A percentile compares a stretch with the other conserved stretches of the same genome.
phyloP scores from a whole-genome alignment of 108 stramenopile species.

The Skeletonema grethae region DNA sequence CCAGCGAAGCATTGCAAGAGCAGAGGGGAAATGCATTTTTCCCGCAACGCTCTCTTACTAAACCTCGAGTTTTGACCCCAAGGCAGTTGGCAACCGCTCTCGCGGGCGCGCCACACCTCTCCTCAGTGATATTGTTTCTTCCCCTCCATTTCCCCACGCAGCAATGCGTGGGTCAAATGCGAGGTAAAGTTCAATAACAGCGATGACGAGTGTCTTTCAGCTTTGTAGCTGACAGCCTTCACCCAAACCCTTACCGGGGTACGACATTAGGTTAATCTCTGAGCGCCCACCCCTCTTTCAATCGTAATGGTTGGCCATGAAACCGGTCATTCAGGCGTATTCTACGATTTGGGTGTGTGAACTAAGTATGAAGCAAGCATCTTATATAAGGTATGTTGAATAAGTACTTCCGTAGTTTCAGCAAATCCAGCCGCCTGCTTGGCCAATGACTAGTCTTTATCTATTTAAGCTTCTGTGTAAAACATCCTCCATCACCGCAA shows the following conservation, averaged over 20 bases:
- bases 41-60: background rate
- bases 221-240: slow-evolving; percentile 15
- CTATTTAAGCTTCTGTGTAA: slow-evolving; percentile 36
- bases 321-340: background rate
- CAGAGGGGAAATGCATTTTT: background rate
- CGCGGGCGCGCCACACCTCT: background rate
- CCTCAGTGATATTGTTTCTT: slow-evolving; percentile 3
- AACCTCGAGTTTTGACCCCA: background rate
- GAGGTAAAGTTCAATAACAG: slow-evolving; percentile 28
- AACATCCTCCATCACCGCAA: slow-evolving; percentile 27
- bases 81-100: background rate
- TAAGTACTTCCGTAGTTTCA: background rate
- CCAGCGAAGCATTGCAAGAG: no score
- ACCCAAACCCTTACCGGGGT: slow-evolving; percentile 40
- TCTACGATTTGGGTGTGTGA: no score
- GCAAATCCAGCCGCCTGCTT: background rate
- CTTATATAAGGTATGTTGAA: no score
- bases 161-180: background rate
- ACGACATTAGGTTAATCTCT: slow-evolving; percentile 28
- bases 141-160: slow-evolving; percentile 1
- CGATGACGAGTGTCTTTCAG: slow-evolving; percentile 30
- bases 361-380: no score
- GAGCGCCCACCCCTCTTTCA: slow-evolving; percentile 23
- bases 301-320: background rate
- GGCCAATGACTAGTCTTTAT: slow-evolving; percentile 1